Conservation (phyloP, 2,329 filamentous ascomycete genomes). For the Diaporthe sp. region DNA sequence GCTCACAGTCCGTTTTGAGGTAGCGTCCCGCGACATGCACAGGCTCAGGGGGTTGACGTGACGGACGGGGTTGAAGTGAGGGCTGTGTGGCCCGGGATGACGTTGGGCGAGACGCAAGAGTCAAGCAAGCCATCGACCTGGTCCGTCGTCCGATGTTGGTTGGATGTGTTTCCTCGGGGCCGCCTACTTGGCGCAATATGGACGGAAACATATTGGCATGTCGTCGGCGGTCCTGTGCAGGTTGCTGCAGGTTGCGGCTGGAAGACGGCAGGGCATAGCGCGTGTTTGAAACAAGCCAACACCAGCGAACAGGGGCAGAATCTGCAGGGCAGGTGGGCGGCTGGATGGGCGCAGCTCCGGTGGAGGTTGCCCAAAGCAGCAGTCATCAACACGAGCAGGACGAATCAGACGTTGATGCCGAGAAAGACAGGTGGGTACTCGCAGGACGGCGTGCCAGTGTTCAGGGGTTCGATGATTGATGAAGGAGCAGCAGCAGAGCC, state of each 20-base stretch:
- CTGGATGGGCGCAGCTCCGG: conserved; percentile 25
- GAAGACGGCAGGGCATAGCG: conserved; percentile 24
- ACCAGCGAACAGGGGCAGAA: conserved; percentile 12
- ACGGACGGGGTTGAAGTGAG: conserved; percentile 9
- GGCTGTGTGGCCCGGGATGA: conserved; percentile 10
- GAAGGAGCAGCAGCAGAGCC: conserved; percentile 15
- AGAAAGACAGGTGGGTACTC: not conserved
- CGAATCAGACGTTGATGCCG: conserved; percentile 3
- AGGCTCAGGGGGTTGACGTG: conserved; percentile 8
- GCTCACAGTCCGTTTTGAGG: too few species aligned
- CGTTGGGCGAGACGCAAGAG: conserved; percentile 11
- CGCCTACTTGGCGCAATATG: conserved; percentile 22
- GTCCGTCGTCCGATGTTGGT: not conserved
- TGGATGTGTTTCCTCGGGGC: conserved; percentile 15
- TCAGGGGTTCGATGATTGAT: conserved; percentile 2
- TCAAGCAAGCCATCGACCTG: conserved; percentile 3
- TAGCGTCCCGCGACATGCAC: conserved; percentile 3
- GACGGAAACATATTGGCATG: conserved; percentile 14
- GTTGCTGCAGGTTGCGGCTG: conserved; percentile 20
- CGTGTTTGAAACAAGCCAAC: conserved; percentile 32
- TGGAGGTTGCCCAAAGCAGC: conserved; percentile 5
- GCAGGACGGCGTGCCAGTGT: conserved; percentile 3
- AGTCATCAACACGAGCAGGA: conserved; percentile 4
- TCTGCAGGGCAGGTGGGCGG: conserved; percentile 25
- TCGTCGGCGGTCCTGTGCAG: conserved; percentile 6